Evolutionary conservation across 1,284 basidiomycete genomes (phyloP).

Genomic region (Anthracocystis walkeri): DNA sequence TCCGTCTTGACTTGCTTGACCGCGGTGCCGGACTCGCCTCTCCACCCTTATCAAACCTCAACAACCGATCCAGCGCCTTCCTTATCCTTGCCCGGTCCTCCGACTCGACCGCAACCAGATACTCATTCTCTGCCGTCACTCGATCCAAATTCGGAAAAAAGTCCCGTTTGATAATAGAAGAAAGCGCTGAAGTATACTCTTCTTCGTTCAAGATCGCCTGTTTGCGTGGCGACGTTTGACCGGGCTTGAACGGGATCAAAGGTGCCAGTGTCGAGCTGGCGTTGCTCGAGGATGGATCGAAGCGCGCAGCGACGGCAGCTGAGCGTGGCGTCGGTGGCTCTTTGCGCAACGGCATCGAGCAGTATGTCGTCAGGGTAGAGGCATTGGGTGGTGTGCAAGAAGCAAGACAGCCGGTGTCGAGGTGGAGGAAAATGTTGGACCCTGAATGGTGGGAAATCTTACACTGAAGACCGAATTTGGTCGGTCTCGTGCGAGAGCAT

Average conservation of each 20-base stretch:
- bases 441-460: constrained; percentile 21
- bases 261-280: constrained; percentile 33
- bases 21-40: constrained; percentile 8
- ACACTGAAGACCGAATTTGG: background rate
- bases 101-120: constrained; percentile 58
- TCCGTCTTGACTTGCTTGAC: background rate
- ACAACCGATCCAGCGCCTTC: constrained; percentile 33
- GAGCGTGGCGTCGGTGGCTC: constrained; percentile 49
- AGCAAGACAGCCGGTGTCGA: background rate
- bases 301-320: constrained; percentile 21
- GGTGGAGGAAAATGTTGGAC: constrained; percentile 21
- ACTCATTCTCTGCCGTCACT: constrained; percentile 63
- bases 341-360: constrained; percentile 40
- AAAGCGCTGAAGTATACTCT: constrained; percentile 91
- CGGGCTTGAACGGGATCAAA: constrained; percentile 43
- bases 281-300: background rate
- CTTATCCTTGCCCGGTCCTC: constrained; percentile 44
- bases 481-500: too few relatives aligned
- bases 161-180: constrained; percentile 92
- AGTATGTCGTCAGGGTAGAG: background rate
- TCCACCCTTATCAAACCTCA: constrained; percentile 40
- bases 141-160: constrained; percentile 80
- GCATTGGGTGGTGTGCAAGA: background rate
- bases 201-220: constrained; percentile 76
- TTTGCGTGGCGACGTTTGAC: constrained; percentile 48